Evolutionary conservation across 768 basidiomycete species (phyloP), one percentile per base, ranked within the genome.

Genomic region (Thelephora ganbajun): DNA sequence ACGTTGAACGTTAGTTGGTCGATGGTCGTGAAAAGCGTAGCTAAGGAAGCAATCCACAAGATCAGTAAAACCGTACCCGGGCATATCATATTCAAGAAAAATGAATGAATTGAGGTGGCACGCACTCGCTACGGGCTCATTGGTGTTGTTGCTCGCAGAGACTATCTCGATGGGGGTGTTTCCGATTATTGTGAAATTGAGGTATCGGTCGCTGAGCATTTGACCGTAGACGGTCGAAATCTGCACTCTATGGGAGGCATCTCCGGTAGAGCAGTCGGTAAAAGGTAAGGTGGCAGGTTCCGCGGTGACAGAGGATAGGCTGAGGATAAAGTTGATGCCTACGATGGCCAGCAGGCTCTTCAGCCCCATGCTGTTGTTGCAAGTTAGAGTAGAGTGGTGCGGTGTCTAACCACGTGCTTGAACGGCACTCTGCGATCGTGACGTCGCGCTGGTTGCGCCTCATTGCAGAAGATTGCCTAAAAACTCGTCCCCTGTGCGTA

Each of bases 21-120:
- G 1, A 87, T 81, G 9, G 85, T 78, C 39, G 82, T 83, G 67
- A 94, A 93, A 36, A 96, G 73, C 6, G 91, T 96, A 14, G 91
- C 89, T 83, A 23, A 35, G 37, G 44, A 41, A 33, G 19, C 23
- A 19, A 16, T 22, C 11, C 37, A 2, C 35, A 1, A 35, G 30
- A 36, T 26, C 9, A 14, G 30, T 42, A 9, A 44, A 44, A 2
- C 26, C 26, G 11, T 4, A 45, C 20, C 6, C 11, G 45, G 44
- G 41, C 48, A 50, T 56, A 45, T 19, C 41, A 34, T 45, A 12
- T 20, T 45, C 36, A 48, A 48, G 43, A 19, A 22, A 2, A 14
- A 16, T 41, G 22, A 41, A 41, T 41, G 22, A 41, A 50, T 43
- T 34, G 16, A 30, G 46, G 53, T 12, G 39, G 34, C 11, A 54